Conservation (phyloP, 23 red algal species). For the Chondrus crispus region DNA sequence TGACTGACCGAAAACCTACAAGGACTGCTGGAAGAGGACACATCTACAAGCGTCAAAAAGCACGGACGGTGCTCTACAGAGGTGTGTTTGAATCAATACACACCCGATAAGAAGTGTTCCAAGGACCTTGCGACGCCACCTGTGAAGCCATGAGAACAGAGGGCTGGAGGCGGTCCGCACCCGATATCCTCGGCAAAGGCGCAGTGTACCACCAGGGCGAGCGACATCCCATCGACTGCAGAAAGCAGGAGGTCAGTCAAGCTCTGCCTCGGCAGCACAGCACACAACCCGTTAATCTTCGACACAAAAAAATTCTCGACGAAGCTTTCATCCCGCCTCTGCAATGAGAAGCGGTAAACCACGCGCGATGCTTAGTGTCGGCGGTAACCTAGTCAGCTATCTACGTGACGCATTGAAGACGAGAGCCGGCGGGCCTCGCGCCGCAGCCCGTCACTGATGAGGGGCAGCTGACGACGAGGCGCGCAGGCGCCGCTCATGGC, state of each 20-base stretch:
- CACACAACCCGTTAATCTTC: not conserved
- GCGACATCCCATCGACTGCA: not conserved
- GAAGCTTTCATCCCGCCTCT: not conserved
- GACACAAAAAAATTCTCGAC: not conserved
- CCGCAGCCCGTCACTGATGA: too few relatives aligned
- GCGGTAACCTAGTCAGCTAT: too few relatives aligned
- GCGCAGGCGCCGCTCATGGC: too few relatives aligned
- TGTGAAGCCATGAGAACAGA: not conserved
- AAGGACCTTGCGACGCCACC: not conserved
- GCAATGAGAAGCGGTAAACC: not conserved
- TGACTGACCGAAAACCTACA: not conserved
- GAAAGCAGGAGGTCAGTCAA: not conserved
- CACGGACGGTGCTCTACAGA: not conserved
- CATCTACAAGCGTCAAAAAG: not conserved
- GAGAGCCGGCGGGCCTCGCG: too few relatives aligned
- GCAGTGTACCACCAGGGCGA: not conserved
- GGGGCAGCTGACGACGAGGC: too few relatives aligned
- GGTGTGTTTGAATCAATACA: not conserved
- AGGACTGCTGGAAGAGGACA: not conserved
- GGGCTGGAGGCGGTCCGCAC: not conserved
- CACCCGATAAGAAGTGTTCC: not conserved
- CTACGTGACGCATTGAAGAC: too few relatives aligned
- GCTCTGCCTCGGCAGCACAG: not conserved
- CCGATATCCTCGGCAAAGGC: conserved; percentile 1
- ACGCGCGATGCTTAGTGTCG: conserved; percentile 1